phyloP scores from a whole-genome alignment of 2,329 filamentous ascomycete species.

The Fusarium sororula region DNA sequence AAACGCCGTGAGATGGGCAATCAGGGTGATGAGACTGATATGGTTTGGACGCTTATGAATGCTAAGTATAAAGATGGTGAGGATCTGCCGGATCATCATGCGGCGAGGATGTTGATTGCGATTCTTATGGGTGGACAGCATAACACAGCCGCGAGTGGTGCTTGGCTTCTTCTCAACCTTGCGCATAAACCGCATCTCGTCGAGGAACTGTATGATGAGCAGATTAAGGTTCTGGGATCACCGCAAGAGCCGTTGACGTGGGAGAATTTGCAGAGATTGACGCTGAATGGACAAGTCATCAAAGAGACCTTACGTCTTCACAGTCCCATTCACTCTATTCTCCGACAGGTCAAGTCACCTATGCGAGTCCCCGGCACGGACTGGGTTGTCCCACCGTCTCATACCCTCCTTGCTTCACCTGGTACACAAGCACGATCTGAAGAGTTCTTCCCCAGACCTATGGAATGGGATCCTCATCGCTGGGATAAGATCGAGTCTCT shows the following conservation, averaged over 20 bases:
- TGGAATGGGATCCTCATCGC: slow-evolving; percentile 87
- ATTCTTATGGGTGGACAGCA: slow-evolving; percentile 92
- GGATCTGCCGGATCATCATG: slow-evolving; percentile 78
- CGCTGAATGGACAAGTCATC: slow-evolving; percentile 82
- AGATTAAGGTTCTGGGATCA: slow-evolving; percentile 74
- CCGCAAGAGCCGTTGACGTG: slow-evolving; percentile 78
- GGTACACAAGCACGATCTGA: slow-evolving; percentile 78
- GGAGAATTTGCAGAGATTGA: slow-evolving; percentile 79
- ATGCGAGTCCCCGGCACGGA: slow-evolving; percentile 84
- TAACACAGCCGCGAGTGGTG: slow-evolving; percentile 82
- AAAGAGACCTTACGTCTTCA: slow-evolving; percentile 92
- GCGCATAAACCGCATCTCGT: slow-evolving; percentile 80
- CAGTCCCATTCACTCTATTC: slow-evolving; percentile 91
- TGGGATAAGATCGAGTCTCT: slow-evolving; percentile 68
- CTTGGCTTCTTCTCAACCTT: slow-evolving; percentile 85
- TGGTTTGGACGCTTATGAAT: slow-evolving; percentile 90
- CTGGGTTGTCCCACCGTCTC: slow-evolving; percentile 82
- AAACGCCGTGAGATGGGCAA: slow-evolving; percentile 66
- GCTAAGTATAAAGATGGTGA: slow-evolving; percentile 84
- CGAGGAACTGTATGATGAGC: slow-evolving; percentile 84
- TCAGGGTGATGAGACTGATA: slow-evolving; percentile 70
- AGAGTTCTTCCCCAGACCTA: slow-evolving; percentile 81
- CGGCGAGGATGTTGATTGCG: slow-evolving; percentile 92
- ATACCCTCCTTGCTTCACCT: slow-evolving; percentile 84
- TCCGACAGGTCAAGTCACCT: slow-evolving; percentile 88